Evolutionary conservation across 2,329 filamentous ascomycete species (phyloP), one percentile per base, ranked within the genome.

Genomic region (Ceratocystiopsis minuta): DNA sequence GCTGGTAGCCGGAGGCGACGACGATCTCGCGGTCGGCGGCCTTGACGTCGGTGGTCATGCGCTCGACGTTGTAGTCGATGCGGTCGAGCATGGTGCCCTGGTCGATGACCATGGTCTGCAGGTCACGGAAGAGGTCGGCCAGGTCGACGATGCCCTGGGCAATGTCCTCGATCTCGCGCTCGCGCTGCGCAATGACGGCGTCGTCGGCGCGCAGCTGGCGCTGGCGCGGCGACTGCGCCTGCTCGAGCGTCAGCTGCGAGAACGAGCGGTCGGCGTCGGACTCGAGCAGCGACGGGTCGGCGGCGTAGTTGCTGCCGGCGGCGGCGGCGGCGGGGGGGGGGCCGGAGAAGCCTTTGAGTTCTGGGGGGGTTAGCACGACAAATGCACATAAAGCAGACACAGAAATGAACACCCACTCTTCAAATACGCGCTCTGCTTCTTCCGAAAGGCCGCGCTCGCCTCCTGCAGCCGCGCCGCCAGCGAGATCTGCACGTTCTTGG

Each of bases 91-190:
- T 82, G 14, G 84, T 90, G 41, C 85, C 85, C 58, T 90, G 82
- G 55, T 90, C 82, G 50, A 93, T 87, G 51, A 92, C 85, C 87
- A 98, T 96, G 38, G 70, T 79, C 60, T 98, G 90, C 28, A 98
- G 66, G 54, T 98, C 90, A 47, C 92, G 84, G 65, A 98, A 98
- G 40, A 98, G 84, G 57, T 95, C 90, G 4, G 88, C 84, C 9
- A 98, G 67, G 56, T 96, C 88, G 54, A 98, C 96, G 59, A 98
- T 96, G 44, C 90, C 88, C 57, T 95, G 87, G 2, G 90, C 90
- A 48, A 98, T 98, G 52, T 95, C 87, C 55, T 93, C 92, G 53
- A 98, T 98, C 60, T 96, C 90, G 35, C 82, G 78, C 61, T 98
- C 90, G 48, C 90, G 82, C 58, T 96, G 90, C 46, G 79, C 74